Evolutionary conservation across 345 rosid genomes (phyloP), one percentile per base, ranked within the genome.

Genomic region (Salix exigua): DNA sequence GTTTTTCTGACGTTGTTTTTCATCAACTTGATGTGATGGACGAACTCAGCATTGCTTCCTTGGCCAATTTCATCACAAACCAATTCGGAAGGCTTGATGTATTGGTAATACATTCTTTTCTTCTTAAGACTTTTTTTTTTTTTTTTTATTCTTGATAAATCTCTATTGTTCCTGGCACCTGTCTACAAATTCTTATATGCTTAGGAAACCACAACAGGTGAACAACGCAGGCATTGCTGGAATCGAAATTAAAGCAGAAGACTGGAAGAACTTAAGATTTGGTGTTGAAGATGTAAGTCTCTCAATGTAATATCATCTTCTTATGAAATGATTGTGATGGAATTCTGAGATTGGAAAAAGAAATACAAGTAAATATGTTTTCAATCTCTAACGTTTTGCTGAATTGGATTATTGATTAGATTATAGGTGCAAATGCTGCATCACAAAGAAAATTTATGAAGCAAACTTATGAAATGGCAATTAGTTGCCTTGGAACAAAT

Each of bases 21-120:
- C 44, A 40, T 40, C 44, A 40, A 40, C 44, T 40, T 40, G 44
- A 40, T 40, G 44, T 40, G 7, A 40, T 10, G 44, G 58, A 69
- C 72, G 55, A 40, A 23, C 31, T 26, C 17, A 53, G 66, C 21
- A 53, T 75, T 13, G 16, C 62, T 66, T 33, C 65, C 25, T 17
- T 75, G 1, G 78, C 71, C 23, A 33, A 50, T 26, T 67, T 58
- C 31, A 58, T 75, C 28, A 38, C 30, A 42, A 35, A 37, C 72
- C 73, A 42, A 4, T 75, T 75, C 26, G 78, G 78, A 68, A 75
- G 68, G 66, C 78, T 75, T 51, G 78, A 75, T 58, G 68, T 75
- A 11, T 16, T 75, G 73, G 78, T 58, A 68, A 17, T 17, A 0
- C 6, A 48, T 7, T 48, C 33, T 17, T 25, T 17, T 25, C 61